These are phyloP conservation scores for Ploettnerulaceae sp. DNA, from an alignment of 2,329 filamentous ascomycete genomes.

Conservation along the genomic window DNA sequence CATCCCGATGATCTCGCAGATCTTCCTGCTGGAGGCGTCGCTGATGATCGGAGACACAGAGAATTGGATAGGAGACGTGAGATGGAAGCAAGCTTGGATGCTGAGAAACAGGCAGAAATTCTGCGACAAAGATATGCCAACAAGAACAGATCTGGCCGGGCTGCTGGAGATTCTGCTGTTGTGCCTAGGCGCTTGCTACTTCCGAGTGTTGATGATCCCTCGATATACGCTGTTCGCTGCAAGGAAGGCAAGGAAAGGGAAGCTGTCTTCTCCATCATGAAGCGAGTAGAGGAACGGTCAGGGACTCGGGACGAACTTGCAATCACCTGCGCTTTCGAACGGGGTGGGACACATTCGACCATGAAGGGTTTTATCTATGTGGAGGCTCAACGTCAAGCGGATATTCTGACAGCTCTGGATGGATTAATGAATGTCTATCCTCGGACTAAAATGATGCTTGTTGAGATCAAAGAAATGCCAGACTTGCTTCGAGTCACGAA, in stretches of 20 bases:
- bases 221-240: slow-evolving; percentile 90
- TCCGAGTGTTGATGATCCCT: slow-evolving; percentile 90
- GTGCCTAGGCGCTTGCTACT: slow-evolving; percentile 83
- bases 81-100: slow-evolving; percentile 80
- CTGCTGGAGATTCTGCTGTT: slow-evolving; percentile 64
- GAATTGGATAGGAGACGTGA: slow-evolving; percentile 92
- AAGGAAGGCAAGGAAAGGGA: slow-evolving; percentile 95
- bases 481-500: slow-evolving; percentile 89
- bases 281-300: slow-evolving; percentile 75
- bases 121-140: slow-evolving; percentile 85
- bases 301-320: slow-evolving; percentile 74
- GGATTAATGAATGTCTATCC: slow-evolving; percentile 87
- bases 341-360: slow-evolving; percentile 66
- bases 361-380: slow-evolving; percentile 97
- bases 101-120: slow-evolving; percentile 85
- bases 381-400: slow-evolving; percentile 80
- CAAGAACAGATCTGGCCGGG: slow-evolving; percentile 64
- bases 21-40: slow-evolving; percentile 64
- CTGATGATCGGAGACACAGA: slow-evolving; percentile 87
- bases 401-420: slow-evolving; percentile 78
- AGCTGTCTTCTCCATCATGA: slow-evolving; percentile 81
- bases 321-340: slow-evolving; percentile 89
- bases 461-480: slow-evolving; percentile 96
- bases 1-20: slow-evolving; percentile 88
- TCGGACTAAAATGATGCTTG: slow-evolving; percentile 76